phyloP scores from a whole-genome alignment of 129 eudicot genomes.

The Flaveria brownii region DNA sequence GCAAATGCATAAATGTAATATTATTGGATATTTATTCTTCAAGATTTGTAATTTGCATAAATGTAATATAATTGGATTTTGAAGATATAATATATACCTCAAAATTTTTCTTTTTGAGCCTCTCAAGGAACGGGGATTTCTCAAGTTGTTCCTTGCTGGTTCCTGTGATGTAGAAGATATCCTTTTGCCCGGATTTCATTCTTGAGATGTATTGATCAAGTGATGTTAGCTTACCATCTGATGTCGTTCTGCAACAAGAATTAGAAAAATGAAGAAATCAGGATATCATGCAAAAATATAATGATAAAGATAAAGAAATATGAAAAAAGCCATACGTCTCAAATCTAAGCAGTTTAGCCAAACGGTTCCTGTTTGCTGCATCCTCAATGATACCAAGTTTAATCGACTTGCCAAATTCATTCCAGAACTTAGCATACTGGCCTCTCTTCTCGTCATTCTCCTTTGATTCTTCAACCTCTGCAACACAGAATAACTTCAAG shows the following conservation, averaged over 20 bases:
- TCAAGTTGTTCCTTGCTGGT: constrained; percentile 89
- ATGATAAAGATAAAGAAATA: not conserved
- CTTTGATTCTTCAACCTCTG: constrained; percentile 87
- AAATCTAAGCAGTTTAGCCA: constrained; percentile 93
- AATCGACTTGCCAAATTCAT: constrained; percentile 94
- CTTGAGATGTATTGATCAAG: constrained; percentile 94
- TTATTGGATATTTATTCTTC: not conserved
- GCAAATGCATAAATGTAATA: not conserved
- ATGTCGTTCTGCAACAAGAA: constrained; percentile 58
- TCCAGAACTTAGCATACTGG: constrained; percentile 92
- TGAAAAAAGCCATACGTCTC: constrained; percentile 57
- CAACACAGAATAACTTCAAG: not conserved
- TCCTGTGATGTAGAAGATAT: constrained; percentile 94
- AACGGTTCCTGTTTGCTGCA: constrained; percentile 93
- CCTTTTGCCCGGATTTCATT: constrained; percentile 93
- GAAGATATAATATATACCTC: constrained; percentile 37
- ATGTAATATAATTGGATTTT: not conserved
- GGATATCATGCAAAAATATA: not conserved
- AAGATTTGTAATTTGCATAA: not conserved
- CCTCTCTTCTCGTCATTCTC: constrained; percentile 87
- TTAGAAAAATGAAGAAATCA: not conserved
- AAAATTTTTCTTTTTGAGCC: constrained; percentile 72
- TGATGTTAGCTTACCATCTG: constrained; percentile 86
- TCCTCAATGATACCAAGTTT: constrained; percentile 97
- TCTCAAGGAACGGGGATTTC: constrained; percentile 96